A percentile compares a stretch with the other conserved stretches of the same genome.
These are phyloP conservation scores for Phytophthora hybrid DNA, from an alignment of 352 stramenopile genomes.

Conservation along the genomic window DNA sequence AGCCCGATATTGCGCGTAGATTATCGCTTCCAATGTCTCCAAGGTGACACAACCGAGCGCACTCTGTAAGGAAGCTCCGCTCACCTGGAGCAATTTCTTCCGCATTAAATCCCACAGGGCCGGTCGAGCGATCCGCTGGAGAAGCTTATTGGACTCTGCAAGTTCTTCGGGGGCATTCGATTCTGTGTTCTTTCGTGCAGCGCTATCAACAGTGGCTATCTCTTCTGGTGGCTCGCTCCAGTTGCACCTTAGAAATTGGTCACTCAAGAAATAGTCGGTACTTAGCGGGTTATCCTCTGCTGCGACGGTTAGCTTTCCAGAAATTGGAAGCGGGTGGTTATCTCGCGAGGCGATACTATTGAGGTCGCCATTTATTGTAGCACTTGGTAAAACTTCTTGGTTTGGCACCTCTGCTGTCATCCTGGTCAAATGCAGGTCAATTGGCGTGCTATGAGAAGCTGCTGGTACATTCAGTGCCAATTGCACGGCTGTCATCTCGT, in stretches of 20 bases:
- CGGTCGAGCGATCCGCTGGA: slow-evolving; percentile 49
- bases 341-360: neutral
- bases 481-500: slow-evolving; percentile 12
- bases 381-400: neutral
- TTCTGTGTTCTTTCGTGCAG: neutral
- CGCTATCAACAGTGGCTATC: neutral
- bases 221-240: slow-evolving; percentile 29
- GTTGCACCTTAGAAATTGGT: slow-evolving; percentile 39
- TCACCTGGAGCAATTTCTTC: slow-evolving; percentile 54
- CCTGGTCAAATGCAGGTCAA: neutral
- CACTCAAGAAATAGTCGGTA: slow-evolving; percentile 49
- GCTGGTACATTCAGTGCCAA: neutral
- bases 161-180: neutral
- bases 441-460: neutral
- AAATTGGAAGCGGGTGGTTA: neutral
- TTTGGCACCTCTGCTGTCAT: neutral
- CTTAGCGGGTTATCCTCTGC: slow-evolving; percentile 27
- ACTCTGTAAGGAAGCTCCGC: slow-evolving; percentile 32
- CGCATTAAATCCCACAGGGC: slow-evolving; percentile 56
- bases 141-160: slow-evolving; percentile 26
- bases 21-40: slow-evolving; percentile 55
- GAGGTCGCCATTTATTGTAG: neutral
- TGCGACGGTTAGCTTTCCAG: slow-evolving; percentile 18
- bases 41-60: slow-evolving; percentile 45
- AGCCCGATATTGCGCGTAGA: slow-evolving; percentile 50